These are phyloP conservation scores for Boletus sp. DNA, from an alignment of 768 basidiomycete species.

Conservation along the genomic window DNA sequence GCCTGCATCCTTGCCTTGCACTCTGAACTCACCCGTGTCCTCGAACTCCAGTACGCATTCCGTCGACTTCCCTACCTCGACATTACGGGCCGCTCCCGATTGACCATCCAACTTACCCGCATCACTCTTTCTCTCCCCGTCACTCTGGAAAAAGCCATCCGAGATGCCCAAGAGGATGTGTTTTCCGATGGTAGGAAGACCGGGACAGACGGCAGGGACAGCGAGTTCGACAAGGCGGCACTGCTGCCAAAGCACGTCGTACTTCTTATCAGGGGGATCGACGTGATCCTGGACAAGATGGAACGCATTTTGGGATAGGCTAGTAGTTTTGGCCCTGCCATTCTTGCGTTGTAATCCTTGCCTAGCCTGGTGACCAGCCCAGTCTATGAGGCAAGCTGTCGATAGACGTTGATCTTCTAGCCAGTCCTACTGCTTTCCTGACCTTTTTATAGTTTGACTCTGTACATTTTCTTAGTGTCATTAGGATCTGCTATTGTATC, in stretches of 20 bases:
- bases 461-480: neutral
- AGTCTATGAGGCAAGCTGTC: too few relatives aligned
- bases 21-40: conserved; percentile 67
- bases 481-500: neutral
- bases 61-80: conserved; percentile 76
- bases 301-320: conserved; percentile 44
- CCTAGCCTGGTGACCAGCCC: too few relatives aligned
- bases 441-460: neutral
- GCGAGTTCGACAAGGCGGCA: conserved; percentile 20
- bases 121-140: conserved; percentile 74
- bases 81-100: conserved; percentile 66
- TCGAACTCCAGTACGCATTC: conserved; percentile 78
- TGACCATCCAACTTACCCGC: conserved; percentile 74
- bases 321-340: neutral
- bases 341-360: neutral
- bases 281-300: conserved; percentile 63
- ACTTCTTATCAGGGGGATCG: conserved; percentile 57
- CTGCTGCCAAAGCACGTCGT: conserved; percentile 59
- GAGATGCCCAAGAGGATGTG: conserved; percentile 31
- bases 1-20: conserved; percentile 74
- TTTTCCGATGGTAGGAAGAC: conserved; percentile 1
- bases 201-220: conserved; percentile 7
- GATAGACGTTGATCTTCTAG: too few relatives aligned
- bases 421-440: neutral
- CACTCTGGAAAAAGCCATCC: conserved; percentile 66